phyloP scores from a whole-genome alignment of 306 rosid species.

The Hippophae gyantsensis region DNA sequence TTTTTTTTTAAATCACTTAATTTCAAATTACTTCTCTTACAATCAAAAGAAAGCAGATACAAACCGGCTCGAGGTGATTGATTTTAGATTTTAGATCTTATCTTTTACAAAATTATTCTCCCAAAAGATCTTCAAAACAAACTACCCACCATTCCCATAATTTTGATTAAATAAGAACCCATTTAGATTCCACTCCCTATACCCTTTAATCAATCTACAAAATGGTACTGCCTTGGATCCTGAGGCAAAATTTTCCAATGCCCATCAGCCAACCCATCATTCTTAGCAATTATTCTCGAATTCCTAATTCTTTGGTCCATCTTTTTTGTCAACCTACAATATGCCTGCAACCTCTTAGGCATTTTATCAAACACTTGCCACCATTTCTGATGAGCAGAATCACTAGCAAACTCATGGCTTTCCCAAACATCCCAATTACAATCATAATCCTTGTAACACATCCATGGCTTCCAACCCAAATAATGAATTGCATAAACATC shows the following conservation, averaged over 20 bases:
- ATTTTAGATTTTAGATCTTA: too few relatives aligned
- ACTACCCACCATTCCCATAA: too few relatives aligned
- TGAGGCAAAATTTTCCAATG: slow-evolving; percentile 53
- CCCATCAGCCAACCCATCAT: slow-evolving; percentile 27
- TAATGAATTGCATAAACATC: slow-evolving; percentile 43
- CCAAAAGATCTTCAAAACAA: too few relatives aligned
- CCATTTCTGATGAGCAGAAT: slow-evolving; percentile 52
- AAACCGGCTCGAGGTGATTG: too few relatives aligned
- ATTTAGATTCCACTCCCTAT: too few relatives aligned
- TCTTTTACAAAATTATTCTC: too few relatives aligned
- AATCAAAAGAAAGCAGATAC: too few relatives aligned
- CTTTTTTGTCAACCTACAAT: slow-evolving; percentile 46
- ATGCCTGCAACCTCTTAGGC: slow-evolving; percentile 35
- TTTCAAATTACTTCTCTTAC: too few relatives aligned
- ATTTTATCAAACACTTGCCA: slow-evolving; percentile 64
- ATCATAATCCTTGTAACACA: slow-evolving; percentile 82
- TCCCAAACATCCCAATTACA: slow-evolving; percentile 64
- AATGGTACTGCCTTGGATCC: slow-evolving; percentile 47
- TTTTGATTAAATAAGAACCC: too few relatives aligned
- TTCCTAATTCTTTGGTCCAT: slow-evolving; percentile 31
- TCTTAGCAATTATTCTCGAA: slow-evolving; percentile 36
- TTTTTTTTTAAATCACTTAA: too few relatives aligned
- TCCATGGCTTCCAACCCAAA: slow-evolving; percentile 87
- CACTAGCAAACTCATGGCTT: slow-evolving; percentile 42
- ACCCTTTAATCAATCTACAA: slow-evolving; percentile 1